Evolutionary conservation across 75 land plant species (phyloP).

Genomic region (Picea glauca): DNA sequence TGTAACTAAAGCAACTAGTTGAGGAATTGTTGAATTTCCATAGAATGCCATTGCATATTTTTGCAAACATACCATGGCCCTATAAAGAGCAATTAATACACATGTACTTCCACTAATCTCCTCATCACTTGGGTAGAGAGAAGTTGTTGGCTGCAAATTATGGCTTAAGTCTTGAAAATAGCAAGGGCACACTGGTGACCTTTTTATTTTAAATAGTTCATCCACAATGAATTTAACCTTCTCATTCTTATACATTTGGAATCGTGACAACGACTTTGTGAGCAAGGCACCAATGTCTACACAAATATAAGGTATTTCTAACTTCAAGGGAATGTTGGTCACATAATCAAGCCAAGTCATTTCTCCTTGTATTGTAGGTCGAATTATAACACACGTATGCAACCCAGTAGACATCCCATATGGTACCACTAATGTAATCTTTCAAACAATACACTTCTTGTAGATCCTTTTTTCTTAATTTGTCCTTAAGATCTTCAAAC

Average conservation of each 20-base stretch:
- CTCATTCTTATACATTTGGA: conserved; percentile 56
- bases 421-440: conserved; percentile 52
- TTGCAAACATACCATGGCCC: conserved; percentile 63
- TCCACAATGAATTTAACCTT: no score
- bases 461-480: conserved; percentile 65
- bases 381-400: conserved; percentile 78
- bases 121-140: no score
- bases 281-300: conserved; percentile 82
- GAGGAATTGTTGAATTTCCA: conserved; percentile 58
- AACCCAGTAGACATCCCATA: conserved; percentile 64
- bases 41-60: conserved; percentile 87
- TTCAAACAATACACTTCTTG: conserved; percentile 70
- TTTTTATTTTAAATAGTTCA: conserved; percentile 32
- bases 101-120: conserved; percentile 52
- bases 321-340: conserved; percentile 77
- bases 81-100: conserved; percentile 74
- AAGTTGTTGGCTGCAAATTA: conserved; percentile 39
- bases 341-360: conserved; percentile 79
- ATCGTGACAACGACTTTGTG: conserved; percentile 48
- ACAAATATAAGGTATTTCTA: conserved; percentile 82
- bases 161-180: conserved; percentile 74
- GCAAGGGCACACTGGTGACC: no score
- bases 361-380: conserved; percentile 68
- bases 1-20: conserved; percentile 84
- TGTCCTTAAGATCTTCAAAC: background rate